Evolutionary conservation across 768 basidiomycete genomes (phyloP).

Genomic region (Cubamyces sp.): DNA sequence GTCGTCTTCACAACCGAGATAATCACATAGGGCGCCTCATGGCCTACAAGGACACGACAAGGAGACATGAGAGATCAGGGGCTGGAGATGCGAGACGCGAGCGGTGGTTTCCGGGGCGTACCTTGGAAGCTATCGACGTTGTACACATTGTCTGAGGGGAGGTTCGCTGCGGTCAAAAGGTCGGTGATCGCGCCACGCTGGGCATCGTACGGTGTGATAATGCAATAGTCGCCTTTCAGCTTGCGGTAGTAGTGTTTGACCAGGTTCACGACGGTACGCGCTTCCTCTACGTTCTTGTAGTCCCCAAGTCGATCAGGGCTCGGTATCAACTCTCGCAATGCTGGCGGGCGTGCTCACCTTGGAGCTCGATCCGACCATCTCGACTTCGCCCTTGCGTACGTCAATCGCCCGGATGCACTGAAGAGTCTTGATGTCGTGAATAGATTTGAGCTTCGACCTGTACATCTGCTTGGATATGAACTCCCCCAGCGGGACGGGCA

Average conservation of each 20-base stretch:
- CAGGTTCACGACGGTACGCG: slow-evolving; percentile 44
- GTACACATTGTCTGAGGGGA: slow-evolving; percentile 49
- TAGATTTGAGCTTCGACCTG: slow-evolving; percentile 30
- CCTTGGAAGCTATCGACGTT: slow-evolving; percentile 64
- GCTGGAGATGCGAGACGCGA: too few species aligned
- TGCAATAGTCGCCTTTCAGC: slow-evolving; percentile 41
- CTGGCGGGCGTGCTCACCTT: slow-evolving; percentile 36
- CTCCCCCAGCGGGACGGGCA: slow-evolving; percentile 37
- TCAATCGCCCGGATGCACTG: slow-evolving; percentile 44
- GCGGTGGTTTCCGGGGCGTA: slow-evolving; percentile 18
- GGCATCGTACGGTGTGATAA: slow-evolving; percentile 60
- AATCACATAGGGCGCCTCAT: slow-evolving; percentile 54
- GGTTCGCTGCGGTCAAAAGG: slow-evolving; percentile 38
- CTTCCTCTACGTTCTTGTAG: slow-evolving; percentile 47
- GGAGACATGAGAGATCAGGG: background rate
- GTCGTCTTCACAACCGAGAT: slow-evolving; percentile 53
- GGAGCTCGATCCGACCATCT: slow-evolving; percentile 45
- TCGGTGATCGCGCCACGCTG: slow-evolving; percentile 49
- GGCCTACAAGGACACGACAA: slow-evolving; percentile 40
- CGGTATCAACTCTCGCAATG: background rate
- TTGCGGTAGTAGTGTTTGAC: slow-evolving; percentile 45
- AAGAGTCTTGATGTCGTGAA: slow-evolving; percentile 19
- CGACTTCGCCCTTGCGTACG: slow-evolving; percentile 44
- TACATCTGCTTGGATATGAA: slow-evolving; percentile 42
- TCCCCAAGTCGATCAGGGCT: background rate